Conservation (phyloP, 495 filamentous ascomycete species). For the Beverwykella pulmonaria region DNA sequence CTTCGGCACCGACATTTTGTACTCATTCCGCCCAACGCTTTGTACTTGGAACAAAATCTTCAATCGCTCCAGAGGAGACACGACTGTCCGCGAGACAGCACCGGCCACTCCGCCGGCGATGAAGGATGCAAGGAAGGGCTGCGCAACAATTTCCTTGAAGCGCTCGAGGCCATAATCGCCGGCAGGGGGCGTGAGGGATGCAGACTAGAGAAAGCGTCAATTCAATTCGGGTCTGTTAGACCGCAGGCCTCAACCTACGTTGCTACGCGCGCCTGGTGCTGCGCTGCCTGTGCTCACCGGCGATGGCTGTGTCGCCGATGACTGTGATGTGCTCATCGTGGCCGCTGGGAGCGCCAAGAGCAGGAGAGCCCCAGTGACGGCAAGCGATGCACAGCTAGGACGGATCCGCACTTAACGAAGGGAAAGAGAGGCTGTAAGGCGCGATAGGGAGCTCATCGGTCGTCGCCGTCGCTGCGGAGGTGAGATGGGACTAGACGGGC, state of each 20-base stretch:
- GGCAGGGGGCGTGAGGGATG: constrained; percentile 22
- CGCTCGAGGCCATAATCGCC: constrained; percentile 18
- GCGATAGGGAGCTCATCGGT: constrained; percentile 27
- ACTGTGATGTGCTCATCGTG: constrained; percentile 11
- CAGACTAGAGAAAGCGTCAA: constrained; percentile 2
- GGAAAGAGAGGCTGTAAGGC: not conserved
- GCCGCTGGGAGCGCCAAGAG: not conserved
- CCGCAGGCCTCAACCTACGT: constrained; percentile 15
- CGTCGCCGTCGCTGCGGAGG: constrained; percentile 7
- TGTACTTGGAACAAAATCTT: constrained; percentile 98
- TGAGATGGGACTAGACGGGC: not conserved
- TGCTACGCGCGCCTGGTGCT: constrained; percentile 4
- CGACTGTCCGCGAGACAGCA: constrained; percentile 94
- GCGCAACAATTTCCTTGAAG: constrained; percentile 51
- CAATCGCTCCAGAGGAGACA: constrained; percentile 90
- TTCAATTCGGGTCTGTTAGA: not conserved
- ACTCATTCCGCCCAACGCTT: constrained; percentile 85
- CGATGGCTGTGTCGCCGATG: not conserved
- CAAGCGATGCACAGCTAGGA: not conserved
- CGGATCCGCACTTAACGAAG: constrained; percentile 23
- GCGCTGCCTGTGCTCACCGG: constrained; percentile 2
- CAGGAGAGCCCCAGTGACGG: not conserved
- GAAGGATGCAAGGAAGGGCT: constrained; percentile 88
- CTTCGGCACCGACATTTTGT: constrained; percentile 85
- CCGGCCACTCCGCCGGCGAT: constrained; percentile 94